Conservation (phyloP, 2,329 filamentous ascomycete genomes). For the Zymoseptoria tritici region DNA sequence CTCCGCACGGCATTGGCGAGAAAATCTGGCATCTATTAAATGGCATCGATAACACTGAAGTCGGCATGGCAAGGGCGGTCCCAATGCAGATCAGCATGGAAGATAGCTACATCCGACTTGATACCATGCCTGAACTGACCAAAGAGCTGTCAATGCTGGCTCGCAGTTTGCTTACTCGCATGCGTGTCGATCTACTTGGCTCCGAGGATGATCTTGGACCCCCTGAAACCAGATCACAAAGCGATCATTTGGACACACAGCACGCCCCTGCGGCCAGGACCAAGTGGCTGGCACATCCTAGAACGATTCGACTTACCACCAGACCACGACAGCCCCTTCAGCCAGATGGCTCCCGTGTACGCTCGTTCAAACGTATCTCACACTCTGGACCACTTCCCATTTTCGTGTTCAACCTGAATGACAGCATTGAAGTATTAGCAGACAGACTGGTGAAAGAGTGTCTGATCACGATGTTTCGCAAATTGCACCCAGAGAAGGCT, state of each 20-base stretch:
- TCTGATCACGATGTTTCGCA: constrained; percentile 65
- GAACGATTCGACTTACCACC: constrained; percentile 72
- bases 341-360: constrained; percentile 47
- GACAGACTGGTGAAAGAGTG: constrained; percentile 62
- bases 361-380: constrained; percentile 63
- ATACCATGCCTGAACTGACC: constrained; percentile 55
- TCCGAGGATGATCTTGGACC: constrained; percentile 34
- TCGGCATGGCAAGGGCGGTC: constrained; percentile 62
- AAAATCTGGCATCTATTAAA: constrained; percentile 74
- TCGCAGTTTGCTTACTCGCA: constrained; percentile 64
- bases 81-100: constrained; percentile 91
- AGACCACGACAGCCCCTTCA: constrained; percentile 52
- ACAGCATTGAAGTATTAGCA: constrained; percentile 52
- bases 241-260: constrained; percentile 21
- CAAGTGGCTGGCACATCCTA: constrained; percentile 72
- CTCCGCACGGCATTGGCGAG: constrained; percentile 61
- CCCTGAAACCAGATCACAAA: constrained; percentile 26
- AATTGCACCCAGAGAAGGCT: constrained; percentile 59
- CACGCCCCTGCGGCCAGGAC: constrained; percentile 13
- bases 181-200: constrained; percentile 67
- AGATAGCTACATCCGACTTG: constrained; percentile 73
- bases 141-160: constrained; percentile 64
- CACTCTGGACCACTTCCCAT: constrained; percentile 65
- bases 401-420: constrained; percentile 62
- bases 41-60: constrained; percentile 68